Evolutionary conservation across 2,329 filamentous ascomycete species (phyloP).

Genomic region (Colletotrichum trifolii): DNA sequence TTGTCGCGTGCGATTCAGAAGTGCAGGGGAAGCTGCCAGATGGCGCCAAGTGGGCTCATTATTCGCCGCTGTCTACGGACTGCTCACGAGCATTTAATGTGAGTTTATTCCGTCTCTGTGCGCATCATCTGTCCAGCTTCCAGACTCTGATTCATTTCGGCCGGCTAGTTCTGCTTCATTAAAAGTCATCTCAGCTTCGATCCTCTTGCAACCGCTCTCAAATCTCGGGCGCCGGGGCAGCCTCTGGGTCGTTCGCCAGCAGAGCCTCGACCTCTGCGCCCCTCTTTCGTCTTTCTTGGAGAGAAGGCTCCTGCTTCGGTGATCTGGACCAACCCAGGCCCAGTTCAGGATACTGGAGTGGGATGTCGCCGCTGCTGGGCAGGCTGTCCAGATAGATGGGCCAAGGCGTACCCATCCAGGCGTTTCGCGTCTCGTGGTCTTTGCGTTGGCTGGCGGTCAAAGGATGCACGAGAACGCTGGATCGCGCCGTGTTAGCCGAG

Average conservation of each 20-base stretch:
- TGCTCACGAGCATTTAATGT: neutral
- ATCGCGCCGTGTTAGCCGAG: neutral
- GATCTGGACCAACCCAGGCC: constrained; percentile 45
- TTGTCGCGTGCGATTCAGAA: no score
- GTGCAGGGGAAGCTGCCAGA: neutral
- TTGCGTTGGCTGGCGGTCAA: constrained; percentile 45
- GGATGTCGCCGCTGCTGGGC: constrained; percentile 42
- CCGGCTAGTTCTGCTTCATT: no score
- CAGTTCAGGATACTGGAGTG: constrained; percentile 47
- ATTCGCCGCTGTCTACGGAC: neutral
- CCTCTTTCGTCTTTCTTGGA: constrained; percentile 44
- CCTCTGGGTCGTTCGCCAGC: constrained; percentile 44
- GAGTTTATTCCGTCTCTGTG: no score
- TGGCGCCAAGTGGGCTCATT: neutral
- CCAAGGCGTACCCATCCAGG: constrained; percentile 48
- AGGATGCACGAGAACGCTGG: constrained; percentile 46
- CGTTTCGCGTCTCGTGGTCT: constrained; percentile 47
- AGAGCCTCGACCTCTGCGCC: constrained; percentile 45
- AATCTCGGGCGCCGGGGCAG: constrained; percentile 44
- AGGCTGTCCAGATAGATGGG: constrained; percentile 46
- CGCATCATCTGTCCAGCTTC: no score
- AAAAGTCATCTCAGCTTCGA: no score
- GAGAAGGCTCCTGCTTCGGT: constrained; percentile 42
- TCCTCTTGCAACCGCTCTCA: constrained; percentile 11
- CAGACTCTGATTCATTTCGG: no score